Base-by-base conservation (phyloP, 441 rosid genomes). In the Breynia disticha region DNA sequence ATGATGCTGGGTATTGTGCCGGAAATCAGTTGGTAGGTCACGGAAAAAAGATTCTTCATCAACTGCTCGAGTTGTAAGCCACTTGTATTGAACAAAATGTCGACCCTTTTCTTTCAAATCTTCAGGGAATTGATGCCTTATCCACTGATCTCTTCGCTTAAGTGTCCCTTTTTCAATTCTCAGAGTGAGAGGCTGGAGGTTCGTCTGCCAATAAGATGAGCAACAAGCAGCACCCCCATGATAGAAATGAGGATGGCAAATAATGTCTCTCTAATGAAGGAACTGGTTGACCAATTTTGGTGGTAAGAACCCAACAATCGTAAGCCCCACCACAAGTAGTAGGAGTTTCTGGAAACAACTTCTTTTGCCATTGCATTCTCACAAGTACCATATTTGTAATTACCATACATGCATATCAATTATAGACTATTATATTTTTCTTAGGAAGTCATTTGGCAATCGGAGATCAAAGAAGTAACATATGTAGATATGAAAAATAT, bases 321-420 rank as follows among this genome's bases (percentile, higher is more conserved):
- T 62, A 91, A 68, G 24, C 95, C 98, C 98, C 98, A 91, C 98
- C 95, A 91, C 63, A 91, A 70, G 73, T 95, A 91, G 74, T 80
- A 91, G 76, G 82, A 82, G 70, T 68, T 56, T 7, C 78, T 72
- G 42, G 90, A 71, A 50, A 86, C 80, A 0, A 82, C 94, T 5
- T 74, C 76, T 52, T 86, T 87, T 43, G 50, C 72, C 60, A 88
- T 66, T 45, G 96, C 96, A 48, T 64, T 72, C 70, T 53, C 72
- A 73, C 83, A 91, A 55, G 87, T 82, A 57, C 96, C 98, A 65
- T 80, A 86, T 7, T 72, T 55, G 62, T 85, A 85, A 28, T 59
- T 46, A 4, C 60, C 60, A 46, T 69, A n/a, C n/a, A n/a, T n/a
- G n/a, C n/a, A n/a, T n/a, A n/a, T n/a, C n/a, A n/a, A n/a, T n/a